Evolutionary conservation across 768 basidiomycete species (phyloP), one percentile per base, ranked within the genome.

Genomic region (Phanerodontia chrysosporium): DNA sequence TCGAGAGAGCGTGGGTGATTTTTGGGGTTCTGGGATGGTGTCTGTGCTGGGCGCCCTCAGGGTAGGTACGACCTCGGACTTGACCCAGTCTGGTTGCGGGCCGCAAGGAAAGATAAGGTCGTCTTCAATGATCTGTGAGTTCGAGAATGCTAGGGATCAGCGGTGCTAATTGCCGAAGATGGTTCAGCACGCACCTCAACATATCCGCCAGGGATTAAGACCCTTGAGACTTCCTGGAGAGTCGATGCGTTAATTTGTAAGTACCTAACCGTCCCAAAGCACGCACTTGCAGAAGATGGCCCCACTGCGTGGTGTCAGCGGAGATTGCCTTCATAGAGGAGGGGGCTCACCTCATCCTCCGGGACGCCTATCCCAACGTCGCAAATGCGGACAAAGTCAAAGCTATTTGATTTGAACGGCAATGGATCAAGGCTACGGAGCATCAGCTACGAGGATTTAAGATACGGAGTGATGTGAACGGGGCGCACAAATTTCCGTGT

Each of bases 341-440:
- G 9, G 30, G 28, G 49, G 22, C 49, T 32, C 18, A 80, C 86
- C 79, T 88, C 84, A 65, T 87, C 83, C 70, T 90, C 87, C 12
- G 89, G 87, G 35, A 90, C 80, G 22, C 81, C 85, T 5, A 89
- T 77, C 2, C 85, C 87, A 55, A 89, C 79, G 39, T 80, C 78
- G 32, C 78, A 79, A 65, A 89, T 80, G 51, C 86, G 78, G 9
- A 90, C 83, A 58, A 84, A 83, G 69, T 89, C 83, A 63, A 90
- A 90, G 58, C 78, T 71, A 30, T 76, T 71, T 0, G 78, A 65
- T 3, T 74, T 74, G 63, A 89, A 90, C 0, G 87, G 87, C 22
- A 90, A 69, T 16, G 78, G 78, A 28, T 89, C 84, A 46, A 90
- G 75, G 39, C 89, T 90, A 18, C n/a, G 30, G 51, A 57, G 25